Evolutionary conservation across 2,329 filamentous ascomycete species (phyloP), one percentile per base, ranked within the genome.

Genomic region (Fusarium sp.): DNA sequence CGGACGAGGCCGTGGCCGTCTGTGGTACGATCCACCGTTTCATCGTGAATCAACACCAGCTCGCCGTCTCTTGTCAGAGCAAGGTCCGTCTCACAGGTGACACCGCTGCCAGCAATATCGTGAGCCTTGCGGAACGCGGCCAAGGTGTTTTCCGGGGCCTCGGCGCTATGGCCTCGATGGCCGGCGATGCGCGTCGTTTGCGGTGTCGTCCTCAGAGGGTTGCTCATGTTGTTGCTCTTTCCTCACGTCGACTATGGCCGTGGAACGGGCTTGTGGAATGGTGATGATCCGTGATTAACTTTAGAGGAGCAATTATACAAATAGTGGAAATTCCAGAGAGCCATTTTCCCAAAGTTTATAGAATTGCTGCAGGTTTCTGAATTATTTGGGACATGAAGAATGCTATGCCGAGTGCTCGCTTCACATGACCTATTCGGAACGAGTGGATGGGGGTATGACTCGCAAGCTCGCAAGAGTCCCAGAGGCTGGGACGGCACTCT

Each of bases 71-170:
- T 63, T 13, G 60, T 63, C n/a, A 63, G 8, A 12, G 53, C 60
- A 34, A 63, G 54, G n/a, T 63, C 60, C 7, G 54, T 63, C 39
- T 63, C 60, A 27, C 60, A 63, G 13, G 60, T 63, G 7, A 63
- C 60, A 12, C 37, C 53, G 36, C 46, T 58, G 18, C 60, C 60
- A 18, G 31, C 57, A 31, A 54, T 37, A 13, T 46, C 47, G 11
- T 15, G 43, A 28, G 59, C 59, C 30, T 41, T 62, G 3, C 59
- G 59, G 39, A 62, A 62, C 16, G 59, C 59, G 34, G 27, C 41
- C 16, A 62, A 34, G 7, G 59, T 62, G 30, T 62, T 62, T 34
- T 62, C 59, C 30, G 59, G 59, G 31, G 59, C 59, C 16, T 18
- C 51, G 11, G 52, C 23, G 27, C 59, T 62, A 41, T 56, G 47